phyloP scores from a whole-genome alignment of 148 eudicot genomes.

The Rhododendron mucronatum region DNA sequence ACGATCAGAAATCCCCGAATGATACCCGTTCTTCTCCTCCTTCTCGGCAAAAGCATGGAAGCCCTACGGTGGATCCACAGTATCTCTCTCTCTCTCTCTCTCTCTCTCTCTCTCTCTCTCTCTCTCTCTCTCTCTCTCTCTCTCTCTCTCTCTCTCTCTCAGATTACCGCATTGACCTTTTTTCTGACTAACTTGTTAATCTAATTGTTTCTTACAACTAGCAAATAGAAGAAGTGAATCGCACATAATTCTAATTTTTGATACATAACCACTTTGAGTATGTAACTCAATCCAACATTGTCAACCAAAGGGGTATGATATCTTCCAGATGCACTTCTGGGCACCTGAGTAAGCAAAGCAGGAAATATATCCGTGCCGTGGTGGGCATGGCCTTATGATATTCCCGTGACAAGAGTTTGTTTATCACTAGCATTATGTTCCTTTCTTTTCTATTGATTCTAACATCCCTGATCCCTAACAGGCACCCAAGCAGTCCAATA shows the following conservation, averaged over 20 bases:
- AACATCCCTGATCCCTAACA: not conserved
- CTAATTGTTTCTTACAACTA: not conserved
- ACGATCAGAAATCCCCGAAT: too few relatives aligned
- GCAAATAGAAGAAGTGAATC: not conserved
- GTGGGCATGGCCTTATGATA: not conserved
- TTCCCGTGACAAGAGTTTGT: not conserved
- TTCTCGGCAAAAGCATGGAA: too few relatives aligned
- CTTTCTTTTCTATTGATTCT: not conserved
- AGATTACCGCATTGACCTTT: too few relatives aligned
- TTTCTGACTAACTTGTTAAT: too few relatives aligned
- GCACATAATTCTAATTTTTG: conserved; percentile 35
- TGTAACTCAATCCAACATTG: not conserved
- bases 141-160: too few relatives aligned
- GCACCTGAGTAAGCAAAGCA: not conserved
- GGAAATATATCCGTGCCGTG: not conserved
- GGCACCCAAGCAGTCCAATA: conserved; percentile 25
- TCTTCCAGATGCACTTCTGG: not conserved
- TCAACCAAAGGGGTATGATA: not conserved
- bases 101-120: too few relatives aligned
- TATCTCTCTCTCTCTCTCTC: too few relatives aligned
- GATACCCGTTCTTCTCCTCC: too few relatives aligned
- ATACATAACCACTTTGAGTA: not conserved
- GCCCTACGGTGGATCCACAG: too few relatives aligned
- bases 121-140: too few relatives aligned
- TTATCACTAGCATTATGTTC: not conserved